A percentile compares a stretch with the other conserved stretches of the same genome.
phyloP scores from a whole-genome alignment of 164 flowering plant genomes.

The Chloranthus sessilifolius region DNA sequence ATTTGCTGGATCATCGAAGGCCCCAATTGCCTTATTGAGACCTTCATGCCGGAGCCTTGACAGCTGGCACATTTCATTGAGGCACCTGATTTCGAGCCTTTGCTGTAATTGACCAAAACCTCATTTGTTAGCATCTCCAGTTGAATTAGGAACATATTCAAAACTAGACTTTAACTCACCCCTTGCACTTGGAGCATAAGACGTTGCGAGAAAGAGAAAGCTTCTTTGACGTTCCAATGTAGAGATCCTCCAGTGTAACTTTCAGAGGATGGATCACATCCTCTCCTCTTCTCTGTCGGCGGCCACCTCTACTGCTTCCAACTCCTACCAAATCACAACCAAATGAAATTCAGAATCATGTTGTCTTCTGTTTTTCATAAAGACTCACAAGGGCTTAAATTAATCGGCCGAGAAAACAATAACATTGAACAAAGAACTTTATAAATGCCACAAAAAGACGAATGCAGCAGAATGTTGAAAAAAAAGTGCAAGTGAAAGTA shows the following conservation, averaged over 20 bases:
- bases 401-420: not conserved
- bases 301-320: conserved; percentile 53
- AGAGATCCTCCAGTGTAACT: conserved; percentile 61
- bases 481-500: too few relatives aligned
- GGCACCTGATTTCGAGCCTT: conserved; percentile 85
- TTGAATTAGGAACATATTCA: not conserved
- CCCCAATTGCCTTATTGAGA: conserved; percentile 74
- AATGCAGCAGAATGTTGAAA: too few relatives aligned
- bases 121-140: too few relatives aligned
- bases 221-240: conserved; percentile 56
- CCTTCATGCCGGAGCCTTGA: conserved; percentile 84
- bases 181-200: conserved; percentile 75
- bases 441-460: too few relatives aligned
- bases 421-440: too few relatives aligned
- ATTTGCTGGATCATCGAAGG: conserved; percentile 90
- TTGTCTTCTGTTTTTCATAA: not conserved
- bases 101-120: conserved; percentile 30
- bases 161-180: conserved; percentile 55
- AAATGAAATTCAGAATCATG: not conserved
- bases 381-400: not conserved
- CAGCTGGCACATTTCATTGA: conserved; percentile 71
- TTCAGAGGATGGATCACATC: conserved; percentile 65
- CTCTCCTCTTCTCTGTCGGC: conserved; percentile 60
- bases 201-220: conserved; percentile 74
- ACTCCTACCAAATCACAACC: too few relatives aligned